Evolutionary conservation across 2,329 filamentous ascomycete species (phyloP).

Genomic region (Fonsecaea erecta): DNA sequence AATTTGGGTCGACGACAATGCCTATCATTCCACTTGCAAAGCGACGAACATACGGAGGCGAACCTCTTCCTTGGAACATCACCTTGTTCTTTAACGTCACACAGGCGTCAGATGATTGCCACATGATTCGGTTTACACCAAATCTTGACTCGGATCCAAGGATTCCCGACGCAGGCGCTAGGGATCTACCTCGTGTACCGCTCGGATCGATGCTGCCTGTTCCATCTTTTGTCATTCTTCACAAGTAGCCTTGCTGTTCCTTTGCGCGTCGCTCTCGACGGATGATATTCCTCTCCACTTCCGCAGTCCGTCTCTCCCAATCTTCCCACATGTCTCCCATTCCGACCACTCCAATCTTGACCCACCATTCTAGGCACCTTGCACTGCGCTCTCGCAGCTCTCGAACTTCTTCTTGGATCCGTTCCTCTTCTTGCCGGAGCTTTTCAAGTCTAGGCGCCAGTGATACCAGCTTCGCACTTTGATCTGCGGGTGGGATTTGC

Average conservation of each 20-base stretch:
- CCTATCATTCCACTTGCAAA: neutral
- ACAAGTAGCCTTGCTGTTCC: slow-evolving; percentile 55
- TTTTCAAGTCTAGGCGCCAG: slow-evolving; percentile 50
- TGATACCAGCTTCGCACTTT: slow-evolving; percentile 49
- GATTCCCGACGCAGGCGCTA: neutral
- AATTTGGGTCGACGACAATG: neutral
- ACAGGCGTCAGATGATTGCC: slow-evolving; percentile 1
- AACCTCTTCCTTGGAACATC: neutral
- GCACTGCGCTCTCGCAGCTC: slow-evolving; percentile 51
- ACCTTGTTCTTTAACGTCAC: neutral
- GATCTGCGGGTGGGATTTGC: slow-evolving; percentile 49
- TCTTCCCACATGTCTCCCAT: slow-evolving; percentile 72
- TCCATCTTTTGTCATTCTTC: slow-evolving; percentile 20
- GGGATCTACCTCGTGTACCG: neutral
- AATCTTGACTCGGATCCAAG: neutral
- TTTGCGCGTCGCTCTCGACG: slow-evolving; percentile 60
- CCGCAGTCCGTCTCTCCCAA: slow-evolving; percentile 69
- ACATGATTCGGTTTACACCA: neutral
- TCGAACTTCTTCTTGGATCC: slow-evolving; percentile 47
- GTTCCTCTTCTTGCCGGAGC: slow-evolving; percentile 44
- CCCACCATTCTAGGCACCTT: slow-evolving; percentile 68
- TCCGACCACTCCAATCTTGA: slow-evolving; percentile 71
- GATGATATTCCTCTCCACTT: slow-evolving; percentile 68
- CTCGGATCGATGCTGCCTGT: slow-evolving; percentile 1
- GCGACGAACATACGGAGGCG: neutral